phyloP scores from a whole-genome alignment of 768 basidiomycete genomes.

The Russula ochroleuca region DNA sequence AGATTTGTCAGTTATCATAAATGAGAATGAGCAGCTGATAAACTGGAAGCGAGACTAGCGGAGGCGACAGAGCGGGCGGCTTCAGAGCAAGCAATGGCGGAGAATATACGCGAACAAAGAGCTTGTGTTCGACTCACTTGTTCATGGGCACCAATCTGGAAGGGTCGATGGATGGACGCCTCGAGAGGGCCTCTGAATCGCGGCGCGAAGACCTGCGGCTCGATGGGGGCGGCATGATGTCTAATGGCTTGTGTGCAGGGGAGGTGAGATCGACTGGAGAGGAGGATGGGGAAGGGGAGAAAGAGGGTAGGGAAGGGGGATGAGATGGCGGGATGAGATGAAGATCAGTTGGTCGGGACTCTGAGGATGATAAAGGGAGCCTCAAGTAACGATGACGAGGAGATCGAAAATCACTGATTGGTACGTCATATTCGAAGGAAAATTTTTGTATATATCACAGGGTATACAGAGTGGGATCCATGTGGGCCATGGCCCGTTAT shows the following conservation, averaged over 20 bases:
- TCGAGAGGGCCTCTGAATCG: constrained; percentile 51
- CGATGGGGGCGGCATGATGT: constrained; percentile 36
- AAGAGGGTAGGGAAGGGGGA: neutral
- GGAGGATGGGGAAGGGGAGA: neutral
- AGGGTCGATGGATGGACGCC: constrained; percentile 74
- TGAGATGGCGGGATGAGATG: constrained; percentile 1
- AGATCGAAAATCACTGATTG: neutral
- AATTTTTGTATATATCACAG: neutral
- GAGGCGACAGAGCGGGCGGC: constrained; percentile 2
- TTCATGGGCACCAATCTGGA: constrained; percentile 73
- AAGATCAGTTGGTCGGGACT: constrained; percentile 2
- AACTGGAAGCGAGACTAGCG: constrained; percentile 4
- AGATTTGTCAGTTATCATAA: constrained; percentile 22
- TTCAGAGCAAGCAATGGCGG: neutral
- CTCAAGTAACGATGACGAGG: neutral
- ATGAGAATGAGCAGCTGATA: constrained; percentile 20
- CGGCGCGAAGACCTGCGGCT: constrained; percentile 43
- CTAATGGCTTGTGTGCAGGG: constrained; percentile 1
- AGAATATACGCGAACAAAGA: neutral
- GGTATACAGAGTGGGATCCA: neutral
- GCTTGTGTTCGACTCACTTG: constrained; percentile 43
- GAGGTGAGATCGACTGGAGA: constrained; percentile 11
- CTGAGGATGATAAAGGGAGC: neutral
- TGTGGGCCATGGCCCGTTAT: neutral
- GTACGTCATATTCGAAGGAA: constrained; percentile 3